phyloP scores from a whole-genome alignment of 495 filamentous ascomycete genomes.

The Trichoderma reesei region DNA sequence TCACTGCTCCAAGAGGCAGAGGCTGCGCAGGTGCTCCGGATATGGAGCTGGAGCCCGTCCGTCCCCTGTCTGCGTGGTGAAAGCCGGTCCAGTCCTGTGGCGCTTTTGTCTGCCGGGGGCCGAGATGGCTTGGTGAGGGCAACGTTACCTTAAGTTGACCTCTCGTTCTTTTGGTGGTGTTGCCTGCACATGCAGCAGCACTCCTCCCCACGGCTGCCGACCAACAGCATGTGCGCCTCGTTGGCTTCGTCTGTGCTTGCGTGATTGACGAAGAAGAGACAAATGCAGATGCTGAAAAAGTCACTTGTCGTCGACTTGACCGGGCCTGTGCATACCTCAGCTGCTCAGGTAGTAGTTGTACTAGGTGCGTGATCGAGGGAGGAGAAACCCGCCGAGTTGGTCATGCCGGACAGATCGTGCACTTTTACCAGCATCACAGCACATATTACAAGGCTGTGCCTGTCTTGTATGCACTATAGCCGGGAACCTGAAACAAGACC shows the following conservation, averaged over 20 bases:
- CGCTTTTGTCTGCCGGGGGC: conserved; percentile 1
- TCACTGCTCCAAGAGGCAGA: not conserved
- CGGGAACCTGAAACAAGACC: not conserved
- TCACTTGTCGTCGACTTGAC: no score
- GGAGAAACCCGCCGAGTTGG: no score
- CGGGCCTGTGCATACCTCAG: no score
- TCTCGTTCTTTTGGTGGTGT: not conserved
- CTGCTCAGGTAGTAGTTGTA: no score
- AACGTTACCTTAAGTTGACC: not conserved
- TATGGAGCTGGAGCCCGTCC: not conserved
- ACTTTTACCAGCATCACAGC: no score
- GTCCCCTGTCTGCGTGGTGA: not conserved
- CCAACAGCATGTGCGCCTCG: not conserved
- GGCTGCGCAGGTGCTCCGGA: not conserved
- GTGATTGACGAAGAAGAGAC: not conserved
- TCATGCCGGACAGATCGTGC: no score
- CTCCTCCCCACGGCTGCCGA: not conserved
- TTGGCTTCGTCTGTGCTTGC: not conserved
- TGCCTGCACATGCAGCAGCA: not conserved
- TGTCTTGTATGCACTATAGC: not conserved
- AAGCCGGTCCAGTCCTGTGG: not conserved
- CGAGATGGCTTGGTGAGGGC: not conserved
- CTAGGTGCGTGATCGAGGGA: no score
- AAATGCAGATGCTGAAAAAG: not conserved
- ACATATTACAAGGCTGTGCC: no score